phyloP scores from a whole-genome alignment of 129 eudicot genomes.

The Calendula officinalis region DNA sequence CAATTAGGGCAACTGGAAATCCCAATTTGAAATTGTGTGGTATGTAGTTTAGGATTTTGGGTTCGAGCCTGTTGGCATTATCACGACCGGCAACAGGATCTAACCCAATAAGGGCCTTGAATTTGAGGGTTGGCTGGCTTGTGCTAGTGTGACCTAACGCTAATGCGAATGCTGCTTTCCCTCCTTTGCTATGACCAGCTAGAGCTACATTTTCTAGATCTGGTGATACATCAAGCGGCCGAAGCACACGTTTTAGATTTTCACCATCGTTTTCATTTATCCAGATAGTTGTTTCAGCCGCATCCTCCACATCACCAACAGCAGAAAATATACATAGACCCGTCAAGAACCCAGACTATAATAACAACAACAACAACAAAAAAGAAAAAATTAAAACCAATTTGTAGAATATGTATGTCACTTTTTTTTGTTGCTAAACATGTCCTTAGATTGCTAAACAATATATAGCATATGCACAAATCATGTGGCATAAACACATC shows the following conservation, averaged over 20 bases:
- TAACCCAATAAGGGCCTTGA: constrained; percentile 32
- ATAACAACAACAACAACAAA: not conserved
- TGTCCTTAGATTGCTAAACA: too few species aligned
- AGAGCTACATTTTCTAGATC: constrained; percentile 30
- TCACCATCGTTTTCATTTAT: constrained; percentile 3
- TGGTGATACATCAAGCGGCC: constrained; percentile 21
- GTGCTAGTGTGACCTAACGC: constrained; percentile 17
- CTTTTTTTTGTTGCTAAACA: not conserved
- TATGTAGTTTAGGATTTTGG: constrained; percentile 32
- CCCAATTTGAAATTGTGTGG: constrained; percentile 22
- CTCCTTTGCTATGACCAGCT: constrained; percentile 44
- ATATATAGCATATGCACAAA: too few species aligned
- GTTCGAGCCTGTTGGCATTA: constrained; percentile 4
- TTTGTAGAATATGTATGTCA: not conserved
- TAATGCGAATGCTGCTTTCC: constrained; percentile 35
- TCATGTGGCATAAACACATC: too few species aligned
- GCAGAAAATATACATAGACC: constrained; percentile 15
- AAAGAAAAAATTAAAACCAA: not conserved
- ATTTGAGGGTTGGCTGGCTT: constrained; percentile 20
- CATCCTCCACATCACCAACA: constrained; percentile 18
- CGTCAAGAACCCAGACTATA: constrained; percentile 4
- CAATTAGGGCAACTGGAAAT: constrained; percentile 30
- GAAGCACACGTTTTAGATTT: constrained; percentile 25
- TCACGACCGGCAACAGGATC: constrained; percentile 33
- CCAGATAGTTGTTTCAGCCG: constrained; percentile 9